Conservation (phyloP, 176 grass and related monocot species). For the Aegilops bicornis region DNA sequence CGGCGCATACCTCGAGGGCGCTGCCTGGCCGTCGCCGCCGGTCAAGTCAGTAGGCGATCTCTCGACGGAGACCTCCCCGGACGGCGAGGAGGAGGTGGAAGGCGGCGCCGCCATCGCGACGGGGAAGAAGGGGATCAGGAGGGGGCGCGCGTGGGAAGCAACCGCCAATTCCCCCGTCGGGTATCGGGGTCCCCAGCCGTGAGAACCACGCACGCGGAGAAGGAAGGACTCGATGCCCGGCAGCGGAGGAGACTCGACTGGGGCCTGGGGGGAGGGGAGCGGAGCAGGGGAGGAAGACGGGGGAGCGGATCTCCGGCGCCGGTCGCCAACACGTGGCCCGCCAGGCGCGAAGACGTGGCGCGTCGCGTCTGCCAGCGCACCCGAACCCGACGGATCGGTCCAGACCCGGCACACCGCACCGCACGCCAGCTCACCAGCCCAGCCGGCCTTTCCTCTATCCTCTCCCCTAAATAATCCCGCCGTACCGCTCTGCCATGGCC, state of each 20-base stretch:
- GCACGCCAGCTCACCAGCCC: neutral
- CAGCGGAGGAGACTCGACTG: neutral
- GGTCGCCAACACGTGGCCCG: neutral
- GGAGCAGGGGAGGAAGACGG: neutral
- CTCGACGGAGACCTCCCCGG: constrained; percentile 15
- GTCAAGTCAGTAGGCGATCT: neutral
- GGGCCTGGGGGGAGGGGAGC: neutral
- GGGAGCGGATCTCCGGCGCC: neutral
- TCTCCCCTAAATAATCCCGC: neutral
- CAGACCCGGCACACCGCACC: too few relatives aligned
- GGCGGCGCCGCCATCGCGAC: constrained; percentile 12
- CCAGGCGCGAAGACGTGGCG: neutral
- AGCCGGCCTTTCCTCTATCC: too few relatives aligned
- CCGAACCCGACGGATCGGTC: too few relatives aligned
- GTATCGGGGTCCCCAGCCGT: too few relatives aligned
- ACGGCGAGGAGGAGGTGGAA: neutral
- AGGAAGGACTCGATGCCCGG: neutral
- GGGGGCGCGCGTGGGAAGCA: neutral
- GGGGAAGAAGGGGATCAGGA: neutral
- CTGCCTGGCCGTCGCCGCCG: neutral
- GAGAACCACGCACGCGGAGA: neutral
- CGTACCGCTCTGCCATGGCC: constrained; percentile 34
- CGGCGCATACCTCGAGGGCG: constrained; percentile 37
- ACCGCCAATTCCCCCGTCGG: neutral
- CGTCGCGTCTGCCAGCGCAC: neutral